Evolutionary conservation across 345 rosid species (phyloP).

Genomic region (Populus tremula): DNA sequence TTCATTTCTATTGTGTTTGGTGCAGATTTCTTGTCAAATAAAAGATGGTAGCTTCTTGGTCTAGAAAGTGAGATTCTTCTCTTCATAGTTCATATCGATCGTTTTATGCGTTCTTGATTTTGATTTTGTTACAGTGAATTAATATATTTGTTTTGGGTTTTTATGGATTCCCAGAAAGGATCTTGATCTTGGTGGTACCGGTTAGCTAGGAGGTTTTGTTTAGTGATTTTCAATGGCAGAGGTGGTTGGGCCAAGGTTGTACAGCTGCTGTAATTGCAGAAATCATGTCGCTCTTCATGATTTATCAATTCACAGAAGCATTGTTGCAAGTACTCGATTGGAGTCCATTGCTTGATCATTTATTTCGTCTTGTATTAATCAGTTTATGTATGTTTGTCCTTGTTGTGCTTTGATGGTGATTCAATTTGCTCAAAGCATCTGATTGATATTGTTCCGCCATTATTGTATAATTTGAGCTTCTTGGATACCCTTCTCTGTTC

Average conservation of each 20-base stretch:
- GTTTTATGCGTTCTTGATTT: neutral
- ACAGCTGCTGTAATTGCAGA: conserved; percentile 59
- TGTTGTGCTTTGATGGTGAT: neutral
- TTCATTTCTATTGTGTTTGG: neutral
- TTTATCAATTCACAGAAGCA: too few relatives aligned
- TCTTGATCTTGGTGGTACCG: conserved; percentile 12
- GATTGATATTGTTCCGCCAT: neutral
- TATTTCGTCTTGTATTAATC: neutral
- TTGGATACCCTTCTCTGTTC: neutral
- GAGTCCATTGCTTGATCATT: too few relatives aligned
- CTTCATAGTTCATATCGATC: neutral
- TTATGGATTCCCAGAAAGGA: neutral
- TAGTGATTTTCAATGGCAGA: conserved; percentile 16
- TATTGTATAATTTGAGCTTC: neutral
- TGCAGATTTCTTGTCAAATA: conserved; percentile 6
- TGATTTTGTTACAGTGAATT: neutral
- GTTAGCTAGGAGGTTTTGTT: conserved; percentile 7
- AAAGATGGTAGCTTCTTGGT: neutral
- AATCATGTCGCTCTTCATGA: conserved; percentile 57
- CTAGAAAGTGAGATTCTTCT: too few relatives aligned
- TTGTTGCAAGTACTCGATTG: too few relatives aligned
- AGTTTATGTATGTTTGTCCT: neutral
- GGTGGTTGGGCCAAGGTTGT: conserved; percentile 48
- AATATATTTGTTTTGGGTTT: neutral
- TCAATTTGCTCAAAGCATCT: neutral